Evolutionary conservation across 2,329 filamentous ascomycete species (phyloP), one percentile per base, ranked within the genome.

Genomic region (Fulvia fulva): DNA sequence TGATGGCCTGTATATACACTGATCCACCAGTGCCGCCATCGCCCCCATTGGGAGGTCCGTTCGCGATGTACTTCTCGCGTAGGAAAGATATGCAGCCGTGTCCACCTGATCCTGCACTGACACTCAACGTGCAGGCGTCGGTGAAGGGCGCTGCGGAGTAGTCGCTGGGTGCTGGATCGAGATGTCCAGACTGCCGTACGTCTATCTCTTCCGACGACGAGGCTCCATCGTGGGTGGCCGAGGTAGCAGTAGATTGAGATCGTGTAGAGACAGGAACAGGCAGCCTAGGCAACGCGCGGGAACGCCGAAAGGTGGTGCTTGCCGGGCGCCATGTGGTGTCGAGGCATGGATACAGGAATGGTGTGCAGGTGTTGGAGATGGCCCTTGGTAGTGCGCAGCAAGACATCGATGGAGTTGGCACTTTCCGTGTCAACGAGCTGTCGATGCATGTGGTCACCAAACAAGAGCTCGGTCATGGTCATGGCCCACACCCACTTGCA

Each of bases 71-170:
- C 63, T 93, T 93, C 69, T 99, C 94, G 21, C 93, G 87, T 45
- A 95, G 78, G 72, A 97, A 99, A 0, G 94, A 94, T 52, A 97
- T 90, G 71, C 94, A 99, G 63, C 94, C 94, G 70, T 94, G 87
- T 8, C 94, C 94, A 25, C 94, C 94, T 1, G 80, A 77, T 8
- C 94, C 94, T 19, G 92, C 89, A 66, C 88, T 83, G 2, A 97
- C 75, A 0, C 84, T 89, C 26, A 97, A 75, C 7, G 84, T 84
- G 56, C 92, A 92, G 72, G 90, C 88, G 76, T 99, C 94, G 56
- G 90, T 87, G 70, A 99, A 99, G 46, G 87, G 88, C 3, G 90
- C 85, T 30, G 87, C 80, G 16, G 89, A 83, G 75, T 95, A 97
- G 74, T 96, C 91, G 68, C 91, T 87, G 0, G 92, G 91, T 0